Evolutionary conservation across 2,329 filamentous ascomycete species (phyloP).

Genomic region (Exserohilum turcica): DNA sequence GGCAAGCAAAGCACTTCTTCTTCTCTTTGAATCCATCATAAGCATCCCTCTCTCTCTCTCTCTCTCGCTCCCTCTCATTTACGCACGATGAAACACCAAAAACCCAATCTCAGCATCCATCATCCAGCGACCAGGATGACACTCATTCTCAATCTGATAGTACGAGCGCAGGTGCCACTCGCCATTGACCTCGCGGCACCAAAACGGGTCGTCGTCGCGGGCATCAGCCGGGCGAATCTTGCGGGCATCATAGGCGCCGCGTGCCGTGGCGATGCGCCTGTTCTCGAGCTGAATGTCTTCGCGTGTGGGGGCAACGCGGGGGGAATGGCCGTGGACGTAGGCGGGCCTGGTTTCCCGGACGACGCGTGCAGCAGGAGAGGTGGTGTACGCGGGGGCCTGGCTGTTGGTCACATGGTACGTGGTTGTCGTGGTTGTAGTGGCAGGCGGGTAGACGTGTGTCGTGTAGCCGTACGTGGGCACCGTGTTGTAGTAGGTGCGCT

Average conservation of each 20-base stretch:
- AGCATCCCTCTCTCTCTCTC: background rate
- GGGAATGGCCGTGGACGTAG: conserved; percentile 14
- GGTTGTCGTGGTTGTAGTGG: conserved; percentile 27
- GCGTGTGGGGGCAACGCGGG: conserved; percentile 13
- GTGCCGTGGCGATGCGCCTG: conserved; percentile 37
- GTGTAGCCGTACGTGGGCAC: conserved; percentile 29
- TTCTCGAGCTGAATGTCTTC: conserved; percentile 40
- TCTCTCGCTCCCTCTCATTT: background rate
- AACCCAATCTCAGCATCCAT: conserved; percentile 43
- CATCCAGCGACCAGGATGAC: conserved; percentile 44
- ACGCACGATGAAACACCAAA: conserved; percentile 42
- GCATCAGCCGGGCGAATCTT: conserved; percentile 43
- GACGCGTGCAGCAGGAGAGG: conserved; percentile 4
- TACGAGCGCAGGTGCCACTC: conserved; percentile 43
- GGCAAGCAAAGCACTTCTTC: no score
- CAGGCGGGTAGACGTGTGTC: conserved; percentile 33
- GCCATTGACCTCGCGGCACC: conserved; percentile 46
- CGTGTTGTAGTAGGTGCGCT: conserved; percentile 40
- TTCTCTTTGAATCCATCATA: no score
- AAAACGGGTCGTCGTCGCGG: conserved; percentile 43
- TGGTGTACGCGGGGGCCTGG: conserved; percentile 12
- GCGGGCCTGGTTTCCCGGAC: conserved; percentile 21
- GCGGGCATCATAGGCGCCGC: conserved; percentile 38
- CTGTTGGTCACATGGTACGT: conserved; percentile 36
- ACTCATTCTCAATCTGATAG: conserved; percentile 48